Conservation (phyloP, 2,329 filamentous ascomycete genomes). For the Dactylellina leptospora region DNA sequence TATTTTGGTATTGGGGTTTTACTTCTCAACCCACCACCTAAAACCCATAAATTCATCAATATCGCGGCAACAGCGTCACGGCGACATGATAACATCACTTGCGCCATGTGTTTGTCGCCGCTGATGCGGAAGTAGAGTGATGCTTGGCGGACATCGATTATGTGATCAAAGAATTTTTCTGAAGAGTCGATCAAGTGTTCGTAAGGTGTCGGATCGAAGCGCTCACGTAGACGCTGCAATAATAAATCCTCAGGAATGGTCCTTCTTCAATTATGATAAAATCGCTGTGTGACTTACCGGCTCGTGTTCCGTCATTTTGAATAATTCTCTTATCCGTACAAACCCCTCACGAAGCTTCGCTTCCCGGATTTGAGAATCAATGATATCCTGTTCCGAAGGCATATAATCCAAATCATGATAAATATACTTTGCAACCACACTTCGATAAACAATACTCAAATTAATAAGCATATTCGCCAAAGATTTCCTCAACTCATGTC, state of each 20-base stretch:
- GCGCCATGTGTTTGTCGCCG: conserved; percentile 65
- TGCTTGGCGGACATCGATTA: conserved; percentile 68
- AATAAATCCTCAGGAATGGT: conserved; percentile 4
- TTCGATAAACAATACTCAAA: conserved; percentile 67
- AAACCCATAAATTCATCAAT: conserved; percentile 68
- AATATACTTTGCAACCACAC: conserved; percentile 63
- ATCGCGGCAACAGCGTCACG: conserved; percentile 69
- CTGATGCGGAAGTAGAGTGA: conserved; percentile 68
- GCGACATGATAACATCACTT: conserved; percentile 65
- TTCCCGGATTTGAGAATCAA: conserved; percentile 68
- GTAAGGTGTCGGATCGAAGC: conserved; percentile 68
- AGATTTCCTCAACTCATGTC: conserved; percentile 68
- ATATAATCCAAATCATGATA: conserved; percentile 68
- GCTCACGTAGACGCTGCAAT: conserved; percentile 65
- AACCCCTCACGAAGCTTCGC: conserved; percentile 70
- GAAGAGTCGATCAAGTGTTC: conserved; percentile 67
- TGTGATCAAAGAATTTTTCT: conserved; percentile 69
- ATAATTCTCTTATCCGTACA: conserved; percentile 67
- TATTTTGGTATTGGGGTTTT: conserved; percentile 63
- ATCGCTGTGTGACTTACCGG: conserved; percentile 58
- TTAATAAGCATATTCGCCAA: conserved; percentile 69
- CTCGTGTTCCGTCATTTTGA: conserved; percentile 69
- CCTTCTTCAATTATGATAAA: background rate
- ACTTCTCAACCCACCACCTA: conserved; percentile 67
- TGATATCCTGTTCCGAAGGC: conserved; percentile 66